phyloP scores from a whole-genome alignment of 441 rosid genomes.

The Croton setiger region DNA sequence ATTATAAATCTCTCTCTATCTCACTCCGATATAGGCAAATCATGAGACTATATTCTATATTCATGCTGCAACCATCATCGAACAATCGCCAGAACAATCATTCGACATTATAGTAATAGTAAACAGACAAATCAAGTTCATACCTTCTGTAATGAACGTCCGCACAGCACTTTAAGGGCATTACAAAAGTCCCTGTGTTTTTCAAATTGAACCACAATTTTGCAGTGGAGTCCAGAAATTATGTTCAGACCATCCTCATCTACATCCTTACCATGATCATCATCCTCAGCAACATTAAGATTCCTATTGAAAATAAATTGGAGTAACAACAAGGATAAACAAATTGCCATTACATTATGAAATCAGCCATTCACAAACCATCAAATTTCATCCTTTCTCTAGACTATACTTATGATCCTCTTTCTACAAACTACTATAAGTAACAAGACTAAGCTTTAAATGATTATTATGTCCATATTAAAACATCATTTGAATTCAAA shows the following conservation, averaged over 20 bases:
- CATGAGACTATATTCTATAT: background rate
- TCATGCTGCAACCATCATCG: background rate
- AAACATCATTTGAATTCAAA: background rate
- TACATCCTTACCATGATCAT: constrained; percentile 50
- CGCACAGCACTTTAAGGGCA: constrained; percentile 72
- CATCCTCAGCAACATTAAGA: constrained; percentile 81
- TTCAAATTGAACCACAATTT: constrained; percentile 89
- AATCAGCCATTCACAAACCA: no score
- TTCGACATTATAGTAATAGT: background rate
- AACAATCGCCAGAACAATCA: background rate
- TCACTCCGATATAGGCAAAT: background rate
- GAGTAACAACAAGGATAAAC: constrained; percentile 16
- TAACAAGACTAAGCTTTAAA: background rate
- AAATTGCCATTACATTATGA: constrained; percentile 10
- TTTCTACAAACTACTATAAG: background rate
- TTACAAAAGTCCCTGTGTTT: constrained; percentile 62
- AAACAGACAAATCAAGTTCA: constrained; percentile 3
- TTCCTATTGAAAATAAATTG: constrained; percentile 51
- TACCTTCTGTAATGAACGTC: constrained; percentile 86
- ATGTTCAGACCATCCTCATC: constrained; percentile 48
- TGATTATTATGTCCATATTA: background rate
- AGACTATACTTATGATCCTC: background rate
- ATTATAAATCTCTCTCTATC: background rate
- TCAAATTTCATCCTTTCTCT: no score
- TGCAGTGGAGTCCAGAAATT: constrained; percentile 86